These are phyloP conservation scores for Pythium oligandrum DNA, from an alignment of 352 stramenopile genomes.

Conservation along the genomic window DNA sequence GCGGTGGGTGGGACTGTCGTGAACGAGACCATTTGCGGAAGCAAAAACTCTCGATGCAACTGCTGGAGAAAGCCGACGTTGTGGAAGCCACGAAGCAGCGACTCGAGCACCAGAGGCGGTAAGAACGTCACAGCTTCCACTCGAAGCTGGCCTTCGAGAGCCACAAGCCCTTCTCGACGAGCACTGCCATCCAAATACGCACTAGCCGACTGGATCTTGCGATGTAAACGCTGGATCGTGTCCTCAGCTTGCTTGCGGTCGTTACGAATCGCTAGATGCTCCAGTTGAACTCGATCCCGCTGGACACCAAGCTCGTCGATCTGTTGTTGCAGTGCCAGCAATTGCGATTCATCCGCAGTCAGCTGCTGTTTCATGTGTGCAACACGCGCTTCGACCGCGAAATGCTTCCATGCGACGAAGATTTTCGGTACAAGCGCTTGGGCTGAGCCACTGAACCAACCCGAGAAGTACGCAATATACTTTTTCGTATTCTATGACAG, in stretches of 20 bases:
- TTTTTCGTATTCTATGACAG: constrained; percentile 54
- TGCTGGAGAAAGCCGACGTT: constrained; percentile 62
- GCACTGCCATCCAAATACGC: constrained; percentile 42
- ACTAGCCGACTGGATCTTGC: constrained; percentile 55
- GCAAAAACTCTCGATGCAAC: constrained; percentile 19
- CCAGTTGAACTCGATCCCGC: constrained; percentile 39
- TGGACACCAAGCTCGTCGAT: constrained; percentile 47
- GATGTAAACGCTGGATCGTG: constrained; percentile 35
- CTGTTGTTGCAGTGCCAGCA: constrained; percentile 39
- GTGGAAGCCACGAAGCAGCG: constrained; percentile 55
- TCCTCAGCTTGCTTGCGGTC: constrained; percentile 62
- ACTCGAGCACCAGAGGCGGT: constrained; percentile 58
- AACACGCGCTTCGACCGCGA: constrained; percentile 21
- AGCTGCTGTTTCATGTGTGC: constrained; percentile 34
- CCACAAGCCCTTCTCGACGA: constrained; percentile 46
- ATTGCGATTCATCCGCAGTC: constrained; percentile 22
- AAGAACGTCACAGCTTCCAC: constrained; percentile 62
- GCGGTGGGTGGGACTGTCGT: not conserved
- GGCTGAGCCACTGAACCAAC: constrained; percentile 54
- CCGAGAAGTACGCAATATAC: constrained; percentile 67
- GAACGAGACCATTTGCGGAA: no score
- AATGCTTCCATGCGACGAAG: constrained; percentile 50
- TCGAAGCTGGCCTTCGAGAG: constrained; percentile 55
- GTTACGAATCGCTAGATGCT: constrained; percentile 47
- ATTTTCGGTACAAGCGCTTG: constrained; percentile 50